A percentile compares a stretch with the other conserved stretches of the same genome.
Evolutionary conservation across 2,329 filamentous ascomycete species (phyloP).

Genomic region (Beauveria bassiana): DNA sequence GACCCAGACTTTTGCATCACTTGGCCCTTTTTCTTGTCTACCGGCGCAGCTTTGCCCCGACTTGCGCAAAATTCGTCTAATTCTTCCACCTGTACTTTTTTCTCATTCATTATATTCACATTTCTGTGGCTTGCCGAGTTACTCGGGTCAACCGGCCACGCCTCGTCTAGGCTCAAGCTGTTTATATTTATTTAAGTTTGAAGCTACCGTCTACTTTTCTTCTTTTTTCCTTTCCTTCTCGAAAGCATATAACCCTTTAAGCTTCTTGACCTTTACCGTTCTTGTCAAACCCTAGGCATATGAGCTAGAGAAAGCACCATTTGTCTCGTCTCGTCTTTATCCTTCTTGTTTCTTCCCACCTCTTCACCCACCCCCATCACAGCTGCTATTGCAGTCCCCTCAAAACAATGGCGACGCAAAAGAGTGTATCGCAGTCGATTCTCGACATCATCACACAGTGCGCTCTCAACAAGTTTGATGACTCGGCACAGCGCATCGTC

Average conservation of each 20-base stretch:
- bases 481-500: slow-evolving; percentile 14
- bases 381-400: neutral
- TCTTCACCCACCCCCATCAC: neutral
- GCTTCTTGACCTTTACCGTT: too few relatives aligned
- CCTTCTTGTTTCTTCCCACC: neutral
- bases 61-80: neutral
- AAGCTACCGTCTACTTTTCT: too few relatives aligned
- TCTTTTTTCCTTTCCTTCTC: too few relatives aligned
- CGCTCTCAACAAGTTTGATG: slow-evolving; percentile 21
- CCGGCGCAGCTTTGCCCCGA: neutral
- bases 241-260: too few relatives aligned
- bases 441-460: slow-evolving; percentile 21
- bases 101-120: neutral
- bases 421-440: slow-evolving; percentile 12
- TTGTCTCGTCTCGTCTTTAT: too few relatives aligned
- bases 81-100: neutral
- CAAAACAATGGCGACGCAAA: neutral
- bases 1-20: neutral
- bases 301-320: too few relatives aligned
- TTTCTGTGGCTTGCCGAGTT: neutral
- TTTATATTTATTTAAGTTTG: too few relatives aligned
- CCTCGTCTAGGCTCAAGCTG: too few relatives aligned
- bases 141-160: too few relatives aligned
- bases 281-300: too few relatives aligned
- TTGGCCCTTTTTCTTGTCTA: neutral